Conservation (phyloP, 1,139 yeast species). For the Torulaspora globosa region DNA sequence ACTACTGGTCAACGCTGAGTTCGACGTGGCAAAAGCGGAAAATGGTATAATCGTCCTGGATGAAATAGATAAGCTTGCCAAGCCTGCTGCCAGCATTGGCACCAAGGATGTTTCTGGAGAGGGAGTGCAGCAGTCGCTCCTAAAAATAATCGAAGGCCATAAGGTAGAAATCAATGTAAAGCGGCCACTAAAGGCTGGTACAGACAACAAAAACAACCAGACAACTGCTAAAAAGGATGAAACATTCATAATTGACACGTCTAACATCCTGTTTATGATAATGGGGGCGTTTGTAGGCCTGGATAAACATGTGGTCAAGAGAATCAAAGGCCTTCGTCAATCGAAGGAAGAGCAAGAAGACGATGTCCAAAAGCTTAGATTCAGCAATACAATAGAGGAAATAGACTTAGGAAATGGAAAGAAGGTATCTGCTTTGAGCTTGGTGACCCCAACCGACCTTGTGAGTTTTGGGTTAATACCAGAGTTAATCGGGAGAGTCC, state of each 20-base stretch:
- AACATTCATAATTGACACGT: slow-evolving; percentile 46
- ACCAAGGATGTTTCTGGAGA: slow-evolving; percentile 55
- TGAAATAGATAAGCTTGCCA: slow-evolving; percentile 51
- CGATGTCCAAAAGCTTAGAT: slow-evolving; percentile 19
- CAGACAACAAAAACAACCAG: slow-evolving; percentile 36
- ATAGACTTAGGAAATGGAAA: slow-evolving; percentile 38
- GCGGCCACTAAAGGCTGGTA: slow-evolving; percentile 39
- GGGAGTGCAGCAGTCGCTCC: slow-evolving; percentile 54
- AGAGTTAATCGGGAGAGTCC: slow-evolving; percentile 52
- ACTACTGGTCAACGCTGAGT: slow-evolving; percentile 45
- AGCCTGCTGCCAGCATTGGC: slow-evolving; percentile 43
- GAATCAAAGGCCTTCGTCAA: slow-evolving; percentile 31
- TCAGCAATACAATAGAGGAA: slow-evolving; percentile 34
- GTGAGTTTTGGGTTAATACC: slow-evolving; percentile 50
- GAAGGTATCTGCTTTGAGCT: slow-evolving; percentile 40
- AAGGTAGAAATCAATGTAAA: slow-evolving; percentile 45
- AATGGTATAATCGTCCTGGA: slow-evolving; percentile 52
- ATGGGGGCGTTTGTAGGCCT: slow-evolving; percentile 58
- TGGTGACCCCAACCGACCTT: slow-evolving; percentile 46
- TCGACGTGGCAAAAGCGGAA: slow-evolving; percentile 47
- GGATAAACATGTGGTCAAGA: slow-evolving; percentile 42
- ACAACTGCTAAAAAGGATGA: slow-evolving; percentile 39
- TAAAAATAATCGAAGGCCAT: slow-evolving; percentile 52
- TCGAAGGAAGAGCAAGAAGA: slow-evolving; percentile 14
- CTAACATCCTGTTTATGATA: slow-evolving; percentile 48